These are phyloP conservation scores for Candida broadrunensis DNA, from an alignment of 805 yeast species.

Conservation along the genomic window DNA sequence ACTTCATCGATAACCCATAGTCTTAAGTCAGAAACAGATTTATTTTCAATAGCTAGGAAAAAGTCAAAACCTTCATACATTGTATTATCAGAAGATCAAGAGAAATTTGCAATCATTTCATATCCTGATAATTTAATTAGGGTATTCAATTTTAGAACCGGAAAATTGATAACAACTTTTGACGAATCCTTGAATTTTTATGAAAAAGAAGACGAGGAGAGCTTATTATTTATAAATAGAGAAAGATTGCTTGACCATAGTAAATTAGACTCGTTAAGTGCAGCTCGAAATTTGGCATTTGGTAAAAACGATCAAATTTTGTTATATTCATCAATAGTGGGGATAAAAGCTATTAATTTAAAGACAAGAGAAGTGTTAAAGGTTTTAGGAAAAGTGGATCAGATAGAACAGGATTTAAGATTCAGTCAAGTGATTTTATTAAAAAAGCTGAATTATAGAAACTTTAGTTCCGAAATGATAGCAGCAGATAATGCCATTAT, in stretches of 20 bases:
- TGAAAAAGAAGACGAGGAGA: too few species aligned
- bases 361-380: conserved; percentile 6
- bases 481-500: conserved; percentile 15
- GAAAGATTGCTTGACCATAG: too few species aligned
- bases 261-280: too few species aligned
- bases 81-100: conserved; percentile 19
- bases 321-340: conserved; percentile 8
- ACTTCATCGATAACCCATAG: conserved; percentile 19
- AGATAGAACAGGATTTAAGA: conserved; percentile 1
- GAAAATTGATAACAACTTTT: conserved; percentile 17
- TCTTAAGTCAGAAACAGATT: conserved; percentile 37
- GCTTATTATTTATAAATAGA: too few species aligned
- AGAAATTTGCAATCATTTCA: conserved; percentile 18
- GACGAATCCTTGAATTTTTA: background rate
- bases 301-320: conserved; percentile 7
- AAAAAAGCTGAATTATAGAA: conserved; percentile 6
- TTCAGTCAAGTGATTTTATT: conserved; percentile 9
- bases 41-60: conserved; percentile 27
- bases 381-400: conserved; percentile 11
- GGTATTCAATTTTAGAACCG: conserved; percentile 29
- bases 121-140: conserved; percentile 27
- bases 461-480: conserved; percentile 11
- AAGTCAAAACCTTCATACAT: conserved; percentile 21
- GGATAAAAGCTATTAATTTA: conserved; percentile 11
- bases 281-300: too few species aligned